A percentile compares a stretch with the other conserved stretches of the same genome.
phyloP scores from a whole-genome alignment of 2,329 filamentous ascomycete species.

The Fusarium lateritium region DNA sequence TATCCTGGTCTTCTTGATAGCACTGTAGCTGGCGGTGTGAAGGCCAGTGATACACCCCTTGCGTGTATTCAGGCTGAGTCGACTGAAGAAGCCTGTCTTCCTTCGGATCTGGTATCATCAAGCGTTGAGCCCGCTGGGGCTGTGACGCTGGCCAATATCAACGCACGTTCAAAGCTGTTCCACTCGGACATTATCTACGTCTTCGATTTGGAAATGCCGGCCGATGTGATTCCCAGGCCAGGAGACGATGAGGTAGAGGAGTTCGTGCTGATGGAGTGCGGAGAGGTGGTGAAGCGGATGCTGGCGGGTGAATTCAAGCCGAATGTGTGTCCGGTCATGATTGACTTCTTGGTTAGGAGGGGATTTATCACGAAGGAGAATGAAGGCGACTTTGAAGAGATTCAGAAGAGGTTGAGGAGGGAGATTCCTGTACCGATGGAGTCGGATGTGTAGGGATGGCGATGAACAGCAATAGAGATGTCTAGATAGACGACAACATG shows the following conservation, averaged over 20 bases:
- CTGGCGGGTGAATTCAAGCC: slow-evolving; percentile 83
- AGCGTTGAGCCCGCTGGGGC: slow-evolving; percentile 50
- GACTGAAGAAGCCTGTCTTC: slow-evolving; percentile 75
- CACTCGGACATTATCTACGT: slow-evolving; percentile 71
- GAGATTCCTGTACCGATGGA: slow-evolving; percentile 58
- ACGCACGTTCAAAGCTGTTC: slow-evolving; percentile 46
- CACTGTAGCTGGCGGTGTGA: slow-evolving; percentile 83
- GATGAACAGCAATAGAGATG: background rate
- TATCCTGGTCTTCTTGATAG: slow-evolving; percentile 84
- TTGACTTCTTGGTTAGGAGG: slow-evolving; percentile 87
- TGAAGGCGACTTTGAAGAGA: slow-evolving; percentile 80
- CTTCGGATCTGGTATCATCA: slow-evolving; percentile 46
- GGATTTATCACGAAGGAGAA: slow-evolving; percentile 80
- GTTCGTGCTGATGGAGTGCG: slow-evolving; percentile 77
- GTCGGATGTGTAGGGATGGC: slow-evolving; percentile 31
- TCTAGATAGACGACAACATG: no score
- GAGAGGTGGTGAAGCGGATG: slow-evolving; percentile 73
- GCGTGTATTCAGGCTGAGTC: slow-evolving; percentile 80
- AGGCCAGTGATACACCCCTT: slow-evolving; percentile 74
- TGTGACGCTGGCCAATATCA: slow-evolving; percentile 55
- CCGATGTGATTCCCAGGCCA: slow-evolving; percentile 73
- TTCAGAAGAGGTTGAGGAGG: slow-evolving; percentile 65
- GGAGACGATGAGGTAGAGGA: slow-evolving; percentile 84
- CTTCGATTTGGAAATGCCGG: slow-evolving; percentile 79
- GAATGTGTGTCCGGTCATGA: slow-evolving; percentile 82